phyloP scores from a whole-genome alignment of 495 filamentous ascomycete genomes.

The Penicillium parvum region DNA sequence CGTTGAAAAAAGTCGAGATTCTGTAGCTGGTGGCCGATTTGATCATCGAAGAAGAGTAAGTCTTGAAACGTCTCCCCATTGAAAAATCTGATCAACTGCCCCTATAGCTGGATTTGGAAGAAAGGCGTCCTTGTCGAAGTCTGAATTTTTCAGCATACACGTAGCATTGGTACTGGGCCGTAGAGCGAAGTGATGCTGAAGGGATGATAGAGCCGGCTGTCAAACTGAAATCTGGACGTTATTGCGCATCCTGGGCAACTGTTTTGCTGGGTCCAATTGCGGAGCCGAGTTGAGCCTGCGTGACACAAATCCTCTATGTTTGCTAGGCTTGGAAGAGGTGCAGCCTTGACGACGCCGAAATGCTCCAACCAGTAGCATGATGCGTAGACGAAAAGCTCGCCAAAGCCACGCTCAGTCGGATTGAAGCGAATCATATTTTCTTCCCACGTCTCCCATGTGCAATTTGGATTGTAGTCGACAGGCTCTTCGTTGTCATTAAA shows the following conservation, averaged over 20 bases:
- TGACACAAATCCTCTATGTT: conserved; percentile 19
- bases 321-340: conserved; percentile 16
- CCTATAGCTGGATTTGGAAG: conserved; percentile 10
- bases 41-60: conserved; percentile 20
- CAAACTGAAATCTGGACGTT: conserved; percentile 19
- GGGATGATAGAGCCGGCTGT: conserved; percentile 22
- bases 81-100: conserved; percentile 21
- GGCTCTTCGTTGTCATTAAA: conserved; percentile 12
- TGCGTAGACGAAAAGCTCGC: conserved; percentile 23
- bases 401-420: conserved; percentile 21
- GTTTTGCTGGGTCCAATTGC: conserved; percentile 25
- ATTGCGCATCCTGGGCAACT: conserved; percentile 22
- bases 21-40: conserved; percentile 4
- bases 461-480: conserved; percentile 14
- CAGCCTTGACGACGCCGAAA: conserved; percentile 7
- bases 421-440: conserved; percentile 18
- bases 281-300: conserved; percentile 16
- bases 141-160: conserved; percentile 14
- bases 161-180: conserved; percentile 20
- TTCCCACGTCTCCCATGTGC: conserved; percentile 23
- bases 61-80: conserved; percentile 18
- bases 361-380: conserved; percentile 22
- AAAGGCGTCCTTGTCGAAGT: conserved; percentile 11
- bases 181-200: conserved; percentile 24
- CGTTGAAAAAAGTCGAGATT: background rate